Conservation (phyloP, 1,139 yeast genomes). For the Yamadazyma jaroonii region DNA sequence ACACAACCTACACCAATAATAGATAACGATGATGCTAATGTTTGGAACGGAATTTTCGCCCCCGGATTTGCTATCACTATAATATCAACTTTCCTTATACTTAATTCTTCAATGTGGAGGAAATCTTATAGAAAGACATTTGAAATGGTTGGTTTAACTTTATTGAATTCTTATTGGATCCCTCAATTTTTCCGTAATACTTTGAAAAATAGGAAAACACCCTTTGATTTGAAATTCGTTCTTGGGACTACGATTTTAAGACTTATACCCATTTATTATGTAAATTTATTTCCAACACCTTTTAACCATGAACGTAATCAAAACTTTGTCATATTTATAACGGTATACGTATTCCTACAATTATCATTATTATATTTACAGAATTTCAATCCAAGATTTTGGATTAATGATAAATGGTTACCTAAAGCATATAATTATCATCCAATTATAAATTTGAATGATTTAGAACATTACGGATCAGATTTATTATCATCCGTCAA, state of each 20-base stretch:
- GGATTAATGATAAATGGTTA: constrained; percentile 69
- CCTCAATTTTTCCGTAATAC: constrained; percentile 86
- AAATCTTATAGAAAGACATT: constrained; percentile 48
- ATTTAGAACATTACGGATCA: constrained; percentile 52
- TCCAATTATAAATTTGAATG: constrained; percentile 56
- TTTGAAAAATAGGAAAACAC: constrained; percentile 63
- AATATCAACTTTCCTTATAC: constrained; percentile 54
- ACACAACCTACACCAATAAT: constrained; percentile 10
- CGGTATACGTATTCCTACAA: constrained; percentile 58
- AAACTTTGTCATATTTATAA: constrained; percentile 40
- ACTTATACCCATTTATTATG: constrained; percentile 61
- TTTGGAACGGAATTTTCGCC: constrained; percentile 60
- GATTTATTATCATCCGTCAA: constrained; percentile 27
- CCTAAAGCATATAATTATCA: constrained; percentile 85
- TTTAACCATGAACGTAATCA: constrained; percentile 58
- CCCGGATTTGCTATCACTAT: constrained; percentile 60
- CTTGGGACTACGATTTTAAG: constrained; percentile 64
- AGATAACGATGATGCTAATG: constrained; percentile 49
- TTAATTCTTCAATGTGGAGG: constrained; percentile 68
- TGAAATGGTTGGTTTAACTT: constrained; percentile 53
- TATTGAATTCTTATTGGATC: constrained; percentile 77
- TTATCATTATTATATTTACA: constrained; percentile 58
- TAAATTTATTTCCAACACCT: constrained; percentile 46
- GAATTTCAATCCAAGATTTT: constrained; percentile 77
- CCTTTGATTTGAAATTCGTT: constrained; percentile 71